Base-by-base conservation (phyloP, 768 basidiomycete genomes). In the Hirschioporus abietinus region DNA sequence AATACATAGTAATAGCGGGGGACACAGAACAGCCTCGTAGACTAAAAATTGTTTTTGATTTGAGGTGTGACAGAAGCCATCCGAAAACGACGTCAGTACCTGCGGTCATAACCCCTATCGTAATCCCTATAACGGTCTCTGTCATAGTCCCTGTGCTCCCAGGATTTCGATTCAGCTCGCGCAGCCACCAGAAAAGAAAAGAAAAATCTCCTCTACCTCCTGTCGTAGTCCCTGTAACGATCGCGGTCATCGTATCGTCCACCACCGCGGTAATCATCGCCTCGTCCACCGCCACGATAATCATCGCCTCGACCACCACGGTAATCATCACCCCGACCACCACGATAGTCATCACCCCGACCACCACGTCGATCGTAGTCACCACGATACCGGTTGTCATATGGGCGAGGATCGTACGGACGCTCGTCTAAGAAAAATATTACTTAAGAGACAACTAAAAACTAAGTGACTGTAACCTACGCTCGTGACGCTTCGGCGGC, bases 391-490 rank as follows among this genome's bases (percentile, higher is more conserved):
- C 93, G 91, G 70, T 88, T 88, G 77, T 96, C 93, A 75, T 95
- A 94, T 0, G 95, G 93, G 67, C 95, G 87, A 57, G 94, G 95
- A 74, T 95, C 93, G 74, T 98, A 97, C 0, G 88, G 93, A 35
- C 94, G 86, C 74, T 95, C 92, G 69, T 85, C 93, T 88, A 73
- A 71, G n/a, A 34, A 63, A 62, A 26, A 30, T 42, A 12, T 10
- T 67, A 63, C 65, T 26, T 67, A 71, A 64, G 68, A 24, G 63
- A 26, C n/a, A 18, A 63, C 34, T 42, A 57, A 62, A 17, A 59
- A 52, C 27, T 27, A 35, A 42, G 25, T 15, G 59, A 27, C 27
- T 66, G 70, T 27, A 36, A 76, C 84, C 67, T 71, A 89, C 89
- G 76, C 68, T 90, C 88, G 67, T 81, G 78, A 52, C 92, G 84